Base-by-base conservation (phyloP, 495 filamentous ascomycete genomes). In the Penicillium silybi region DNA sequence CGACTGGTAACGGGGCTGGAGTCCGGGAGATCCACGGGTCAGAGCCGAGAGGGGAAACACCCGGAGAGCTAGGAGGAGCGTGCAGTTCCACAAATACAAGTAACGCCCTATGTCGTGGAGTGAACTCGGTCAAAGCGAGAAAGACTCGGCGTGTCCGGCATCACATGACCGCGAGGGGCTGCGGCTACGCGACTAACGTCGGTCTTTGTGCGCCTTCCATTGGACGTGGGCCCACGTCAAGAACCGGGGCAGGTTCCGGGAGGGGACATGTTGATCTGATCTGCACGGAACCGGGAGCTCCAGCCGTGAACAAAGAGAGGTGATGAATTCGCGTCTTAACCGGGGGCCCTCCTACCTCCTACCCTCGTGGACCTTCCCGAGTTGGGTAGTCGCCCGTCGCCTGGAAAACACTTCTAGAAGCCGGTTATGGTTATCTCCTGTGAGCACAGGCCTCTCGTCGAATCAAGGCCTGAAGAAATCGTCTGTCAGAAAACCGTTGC, bases 231-330 rank as follows among this genome's bases (percentile, higher is more conserved):
- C 11, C 29, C 29, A 32, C 29, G 29, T 32, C 29, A 32, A 32
- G 29, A 32, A 4, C 29, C 10, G 29, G 8, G 9, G 29, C 29
- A 13, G 39, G 16, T 43, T 34, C 41, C 54, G 45, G 49, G 37
- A 13, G 47, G 51, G 46, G 48, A 48, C 61, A 61, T 56, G 62
- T 59, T 62, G 59, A 65, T 63, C 62, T 50, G 59, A 65, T 65
- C 62, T 65, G 59, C 62, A 63, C 62, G 55, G 58, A 59, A 53
- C 50, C 58, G 61, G 61, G 61, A 50, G 48, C 58, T 54, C 47
- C 50, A 54, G 54, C 47, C 43, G 49, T 6, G 9, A 47, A 41
- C n/a, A 35, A 50, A 27, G 34, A 10, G n/a, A 18, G 23, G 37
- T 20, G 5, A 35, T 7, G 26, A 6, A 13, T 10, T 32, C 29